Percentiles rank a stretch among this genome's conserved stretches.
Evolutionary conservation across 257 asterid genomes (phyloP).

Genomic region (Solanum chilense): DNA sequence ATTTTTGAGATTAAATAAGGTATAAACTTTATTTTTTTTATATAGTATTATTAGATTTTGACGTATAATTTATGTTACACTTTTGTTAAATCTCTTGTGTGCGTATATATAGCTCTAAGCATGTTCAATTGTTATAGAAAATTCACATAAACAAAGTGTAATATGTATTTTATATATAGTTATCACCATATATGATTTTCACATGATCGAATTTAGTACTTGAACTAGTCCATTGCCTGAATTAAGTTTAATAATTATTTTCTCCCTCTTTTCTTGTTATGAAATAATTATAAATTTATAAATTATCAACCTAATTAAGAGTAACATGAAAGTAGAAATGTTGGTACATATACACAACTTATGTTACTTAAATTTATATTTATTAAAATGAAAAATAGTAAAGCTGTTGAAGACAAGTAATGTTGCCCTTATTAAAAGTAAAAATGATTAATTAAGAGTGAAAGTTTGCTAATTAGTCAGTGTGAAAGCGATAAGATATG

Average conservation of each 20-base stretch:
- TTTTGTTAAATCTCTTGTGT: not conserved
- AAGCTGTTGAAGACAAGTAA: not conserved
- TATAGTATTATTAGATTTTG: not conserved
- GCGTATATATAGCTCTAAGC: not conserved
- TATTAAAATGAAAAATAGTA: not conserved
- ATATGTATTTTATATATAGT: not conserved
- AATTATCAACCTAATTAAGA: not conserved
- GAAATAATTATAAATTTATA: too few relatives aligned
- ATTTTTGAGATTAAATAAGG: not conserved
- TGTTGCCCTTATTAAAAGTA: not conserved
- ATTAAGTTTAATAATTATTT: not conserved
- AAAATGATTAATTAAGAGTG: not conserved
- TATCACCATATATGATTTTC: not conserved
- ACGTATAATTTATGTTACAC: not conserved
- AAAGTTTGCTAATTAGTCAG: not conserved
- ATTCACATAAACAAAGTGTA: too few relatives aligned
- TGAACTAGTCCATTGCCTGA: not conserved
- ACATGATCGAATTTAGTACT: too few relatives aligned
- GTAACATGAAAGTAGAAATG: not conserved
- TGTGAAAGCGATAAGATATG: conserved; percentile 15
- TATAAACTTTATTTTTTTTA: not conserved
- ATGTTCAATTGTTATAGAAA: not conserved
- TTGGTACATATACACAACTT: not conserved
- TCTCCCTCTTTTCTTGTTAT: too few relatives aligned
- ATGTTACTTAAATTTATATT: too few relatives aligned